Evolutionary conservation across 2,329 filamentous ascomycete genomes (phyloP).

Genomic region (Trichocomaceae sp.): DNA sequence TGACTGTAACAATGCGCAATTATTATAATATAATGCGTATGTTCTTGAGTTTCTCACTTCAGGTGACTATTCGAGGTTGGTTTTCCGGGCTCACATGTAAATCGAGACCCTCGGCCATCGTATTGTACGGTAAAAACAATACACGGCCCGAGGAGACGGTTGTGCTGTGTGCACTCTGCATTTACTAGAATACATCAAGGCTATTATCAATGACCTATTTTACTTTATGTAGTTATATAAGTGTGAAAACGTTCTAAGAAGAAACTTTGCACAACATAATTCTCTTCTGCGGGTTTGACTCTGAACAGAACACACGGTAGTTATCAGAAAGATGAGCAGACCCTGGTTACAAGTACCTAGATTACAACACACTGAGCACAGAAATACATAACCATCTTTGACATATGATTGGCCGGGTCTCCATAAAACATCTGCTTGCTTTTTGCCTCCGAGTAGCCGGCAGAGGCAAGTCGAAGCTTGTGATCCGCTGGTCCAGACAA

Average conservation of each 20-base stretch:
- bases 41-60: too few species aligned
- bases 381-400: background rate
- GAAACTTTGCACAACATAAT: too few species aligned
- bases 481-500: background rate
- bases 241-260: too few species aligned
- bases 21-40: too few species aligned
- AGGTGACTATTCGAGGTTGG: too few species aligned
- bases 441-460: slow-evolving; percentile 8
- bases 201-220: too few species aligned
- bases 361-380: background rate
- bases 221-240: too few species aligned
- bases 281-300: too few species aligned
- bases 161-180: background rate
- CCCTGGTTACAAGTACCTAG: background rate
- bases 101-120: background rate
- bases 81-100: slow-evolving; percentile 9
- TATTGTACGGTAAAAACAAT: slow-evolving; percentile 6
- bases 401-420: background rate
- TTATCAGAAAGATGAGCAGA: background rate
- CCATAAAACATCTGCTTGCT: background rate
- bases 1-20: background rate
- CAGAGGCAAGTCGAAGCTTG: background rate
- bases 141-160: background rate
- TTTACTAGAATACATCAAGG: background rate
- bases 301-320: too few species aligned